phyloP scores from a whole-genome alignment of 352 stramenopile species.

The Phytopythium vexans region DNA sequence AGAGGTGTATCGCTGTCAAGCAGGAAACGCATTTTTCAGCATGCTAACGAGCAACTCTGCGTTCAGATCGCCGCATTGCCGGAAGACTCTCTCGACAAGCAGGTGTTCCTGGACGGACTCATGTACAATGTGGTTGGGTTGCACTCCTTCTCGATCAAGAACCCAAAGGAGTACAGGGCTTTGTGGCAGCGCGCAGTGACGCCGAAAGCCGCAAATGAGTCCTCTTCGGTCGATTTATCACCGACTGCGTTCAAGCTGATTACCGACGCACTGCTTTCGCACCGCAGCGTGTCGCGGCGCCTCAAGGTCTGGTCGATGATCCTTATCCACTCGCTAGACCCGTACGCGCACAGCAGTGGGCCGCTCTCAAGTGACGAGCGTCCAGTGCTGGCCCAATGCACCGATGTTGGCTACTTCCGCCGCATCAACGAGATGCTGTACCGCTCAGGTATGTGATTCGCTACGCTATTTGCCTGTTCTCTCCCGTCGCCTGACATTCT shows the following conservation, averaged over 20 bases:
- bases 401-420: slow-evolving; percentile 30
- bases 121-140: slow-evolving; percentile 45
- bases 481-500: background rate
- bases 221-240: slow-evolving; percentile 14
- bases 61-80: slow-evolving; percentile 32
- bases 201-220: no score
- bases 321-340: slow-evolving; percentile 36
- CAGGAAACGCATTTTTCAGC: background rate
- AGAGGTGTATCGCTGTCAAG: background rate
- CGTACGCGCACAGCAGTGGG: slow-evolving; percentile 16
- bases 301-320: slow-evolving; percentile 68
- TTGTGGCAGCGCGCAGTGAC: slow-evolving; percentile 52
- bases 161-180: slow-evolving; percentile 35
- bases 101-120: slow-evolving; percentile 48
- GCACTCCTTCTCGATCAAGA: slow-evolving; percentile 47
- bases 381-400: slow-evolving; percentile 17
- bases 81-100: slow-evolving; percentile 28
- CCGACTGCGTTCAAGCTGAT: slow-evolving; percentile 36
- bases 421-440: slow-evolving; percentile 36
- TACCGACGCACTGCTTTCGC: slow-evolving; percentile 36
- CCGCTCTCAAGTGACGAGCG: slow-evolving; percentile 17
- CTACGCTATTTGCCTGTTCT: background rate
- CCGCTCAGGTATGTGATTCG: slow-evolving; percentile 29
- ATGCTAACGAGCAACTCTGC: background rate
- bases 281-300: slow-evolving; percentile 47